A percentile compares a stretch with the other conserved stretches of the same genome.
These are phyloP conservation scores for Penstemon davidsonii DNA, from an alignment of 257 asterid genomes.

Conservation along the genomic window DNA sequence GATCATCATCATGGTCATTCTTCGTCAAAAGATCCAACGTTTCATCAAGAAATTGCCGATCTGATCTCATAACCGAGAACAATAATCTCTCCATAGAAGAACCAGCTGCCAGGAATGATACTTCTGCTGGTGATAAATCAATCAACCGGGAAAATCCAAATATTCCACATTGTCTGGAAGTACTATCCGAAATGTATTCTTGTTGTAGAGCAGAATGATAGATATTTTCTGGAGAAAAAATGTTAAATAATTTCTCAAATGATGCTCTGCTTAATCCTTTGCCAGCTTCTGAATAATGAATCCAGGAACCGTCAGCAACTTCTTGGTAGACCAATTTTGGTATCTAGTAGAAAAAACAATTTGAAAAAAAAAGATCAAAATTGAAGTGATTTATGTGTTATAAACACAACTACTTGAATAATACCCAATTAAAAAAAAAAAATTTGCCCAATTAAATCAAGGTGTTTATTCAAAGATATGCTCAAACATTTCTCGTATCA, in stretches of 20 bases:
- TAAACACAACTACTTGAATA: not conserved
- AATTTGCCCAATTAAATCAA: constrained; percentile 15
- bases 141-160: constrained; percentile 81
- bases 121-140: constrained; percentile 81
- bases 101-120: constrained; percentile 69
- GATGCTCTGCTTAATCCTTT: constrained; percentile 43
- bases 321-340: constrained; percentile 87
- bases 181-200: constrained; percentile 33
- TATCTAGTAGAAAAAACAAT: constrained; percentile 48
- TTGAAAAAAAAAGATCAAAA: constrained; percentile 20
- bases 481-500: constrained; percentile 2
- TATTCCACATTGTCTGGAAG: constrained; percentile 52
- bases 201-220: constrained; percentile 48
- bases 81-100: constrained; percentile 76
- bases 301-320: constrained; percentile 37
- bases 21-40: constrained; percentile 58
- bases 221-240: constrained; percentile 78
- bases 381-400: constrained; percentile 14
- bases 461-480: constrained; percentile 7
- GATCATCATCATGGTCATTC: constrained; percentile 44
- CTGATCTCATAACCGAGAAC: constrained; percentile 61
- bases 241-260: constrained; percentile 62
- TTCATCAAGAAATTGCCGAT: constrained; percentile 55
- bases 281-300: constrained; percentile 35
- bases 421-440: constrained; percentile 14